Base-by-base conservation (phyloP, 2,329 filamentous ascomycete species). In the Cladosporium sp. region DNA sequence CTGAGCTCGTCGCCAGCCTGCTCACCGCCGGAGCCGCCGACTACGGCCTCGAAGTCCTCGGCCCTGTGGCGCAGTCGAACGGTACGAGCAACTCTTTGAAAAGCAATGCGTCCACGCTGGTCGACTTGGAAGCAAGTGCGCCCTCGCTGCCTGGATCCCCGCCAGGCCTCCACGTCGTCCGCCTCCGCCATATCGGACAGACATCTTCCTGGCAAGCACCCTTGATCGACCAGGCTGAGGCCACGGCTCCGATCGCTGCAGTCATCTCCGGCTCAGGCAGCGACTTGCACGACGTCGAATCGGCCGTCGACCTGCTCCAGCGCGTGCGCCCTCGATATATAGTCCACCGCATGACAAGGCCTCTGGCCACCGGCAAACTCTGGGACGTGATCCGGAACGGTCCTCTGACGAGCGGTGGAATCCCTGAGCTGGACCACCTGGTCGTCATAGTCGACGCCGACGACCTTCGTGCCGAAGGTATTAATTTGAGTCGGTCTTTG, bases 371-470 rank as follows among this genome's bases (percentile, higher is more conserved):
- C 16, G 65, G 65, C 46, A 60, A 57, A 45, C 58, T 68, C 4
- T 68, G 65, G 65, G 64, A 68, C 43, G 56, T 66, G 28, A 66
- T 68, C 18, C 53, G 65, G 22, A 60, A 66, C 59, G 63, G 65
- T 22, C 65, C 65, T 9, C 56, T 59, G 46, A 65, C 59, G 9
- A 57, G 59, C 13, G 61, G 65, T 44, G 62, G 63, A 7, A 52
- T 66, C 6, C 63, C 64, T 14, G 61, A 65, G 33, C 63, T 63
- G 9, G 65, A 68, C 37, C 59, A 63, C 52, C 56, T 68, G 16
- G 65, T 64, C 38, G 64, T 68, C 13, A 63, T 68, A 43, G 61
- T 68, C 43, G 65, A 68, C 49, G 65, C 65, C 2, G 63, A 67
- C 53, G 65, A 68, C 42, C 55, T 68, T 10, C 62, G 65, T 9